These are phyloP conservation scores for Boletus speciosus DNA, from an alignment of 768 basidiomycete species.

Conservation along the genomic window DNA sequence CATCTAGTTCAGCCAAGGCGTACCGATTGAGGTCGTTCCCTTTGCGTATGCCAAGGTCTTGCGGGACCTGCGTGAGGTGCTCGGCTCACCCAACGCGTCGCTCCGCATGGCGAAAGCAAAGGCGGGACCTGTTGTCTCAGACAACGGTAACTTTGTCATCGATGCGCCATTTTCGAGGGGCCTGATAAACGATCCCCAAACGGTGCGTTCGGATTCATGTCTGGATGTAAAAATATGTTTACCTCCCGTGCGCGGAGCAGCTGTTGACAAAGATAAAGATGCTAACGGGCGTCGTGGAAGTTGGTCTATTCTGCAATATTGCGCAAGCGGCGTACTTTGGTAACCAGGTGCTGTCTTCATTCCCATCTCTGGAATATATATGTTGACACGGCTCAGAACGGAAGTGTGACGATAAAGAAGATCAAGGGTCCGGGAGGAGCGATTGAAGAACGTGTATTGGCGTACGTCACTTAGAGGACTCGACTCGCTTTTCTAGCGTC, in stretches of 20 bases:
- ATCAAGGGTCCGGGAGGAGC: constrained; percentile 17
- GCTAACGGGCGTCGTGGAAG: constrained; percentile 98
- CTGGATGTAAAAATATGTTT: background rate
- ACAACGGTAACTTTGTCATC: constrained; percentile 97
- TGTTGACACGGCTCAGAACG: constrained; percentile 44
- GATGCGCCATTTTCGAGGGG: constrained; percentile 86
- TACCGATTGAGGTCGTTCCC: constrained; percentile 95
- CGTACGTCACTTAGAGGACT: too few relatives aligned
- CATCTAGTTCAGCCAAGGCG: constrained; percentile 74
- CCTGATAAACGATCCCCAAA: constrained; percentile 61
- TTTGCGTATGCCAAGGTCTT: constrained; percentile 93
- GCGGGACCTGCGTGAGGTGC: constrained; percentile 54
- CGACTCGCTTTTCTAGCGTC: too few relatives aligned
- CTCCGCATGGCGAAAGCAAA: constrained; percentile 92
- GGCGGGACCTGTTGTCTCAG: constrained; percentile 94
- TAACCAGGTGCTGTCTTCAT: constrained; percentile 52
- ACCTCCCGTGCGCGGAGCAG: constrained; percentile 34
- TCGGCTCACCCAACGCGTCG: constrained; percentile 68
- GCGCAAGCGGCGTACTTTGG: constrained; percentile 97
- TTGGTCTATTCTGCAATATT: constrained; percentile 93
- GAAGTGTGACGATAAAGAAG: constrained; percentile 63
- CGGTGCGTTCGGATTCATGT: constrained; percentile 34
- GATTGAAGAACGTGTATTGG: constrained; percentile 16
- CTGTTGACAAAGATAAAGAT: constrained; percentile 82
- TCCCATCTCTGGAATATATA: background rate